Evolutionary conservation across 1,139 yeast genomes (phyloP).

Genomic region (Hyphopichia burtonii): DNA sequence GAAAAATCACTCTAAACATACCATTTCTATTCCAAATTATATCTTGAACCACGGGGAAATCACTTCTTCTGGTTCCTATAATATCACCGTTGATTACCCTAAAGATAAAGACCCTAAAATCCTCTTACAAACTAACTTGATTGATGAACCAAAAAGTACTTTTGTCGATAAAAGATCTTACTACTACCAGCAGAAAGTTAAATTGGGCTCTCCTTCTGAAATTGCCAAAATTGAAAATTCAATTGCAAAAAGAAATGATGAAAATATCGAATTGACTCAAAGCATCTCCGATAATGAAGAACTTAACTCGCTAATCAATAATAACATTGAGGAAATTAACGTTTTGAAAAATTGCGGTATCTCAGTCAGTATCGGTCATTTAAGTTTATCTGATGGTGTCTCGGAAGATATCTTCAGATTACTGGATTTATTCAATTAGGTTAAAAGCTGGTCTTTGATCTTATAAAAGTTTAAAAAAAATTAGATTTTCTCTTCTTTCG

Average conservation of each 20-base stretch:
- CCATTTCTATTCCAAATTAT: constrained; percentile 9
- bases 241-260: constrained; percentile 4
- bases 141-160: constrained; percentile 11
- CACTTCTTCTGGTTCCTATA: constrained; percentile 9
- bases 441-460: background rate
- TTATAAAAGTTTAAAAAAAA: no score
- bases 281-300: constrained; percentile 12
- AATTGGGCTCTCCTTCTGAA: background rate
- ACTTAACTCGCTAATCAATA: constrained; percentile 7
- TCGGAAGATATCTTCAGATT: constrained; percentile 8
- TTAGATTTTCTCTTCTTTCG: background rate
- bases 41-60: constrained; percentile 7
- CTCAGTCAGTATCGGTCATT: constrained; percentile 19
- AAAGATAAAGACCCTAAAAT: constrained; percentile 1
- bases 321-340: constrained; percentile 11
- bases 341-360: constrained; percentile 21
- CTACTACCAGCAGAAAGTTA: constrained; percentile 16
- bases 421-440: background rate
- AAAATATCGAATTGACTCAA: background rate
- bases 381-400: constrained; percentile 14
- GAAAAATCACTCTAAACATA: background rate
- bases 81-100: constrained; percentile 4
- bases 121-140: constrained; percentile 2
- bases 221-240: background rate
- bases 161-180: constrained; percentile 17